Percentiles rank a stretch among this genome's conserved stretches.
These are phyloP conservation scores for Symbiodinium pilosum DNA, from an alignment of 73 alveolate genomes.

Conservation along the genomic window DNA sequence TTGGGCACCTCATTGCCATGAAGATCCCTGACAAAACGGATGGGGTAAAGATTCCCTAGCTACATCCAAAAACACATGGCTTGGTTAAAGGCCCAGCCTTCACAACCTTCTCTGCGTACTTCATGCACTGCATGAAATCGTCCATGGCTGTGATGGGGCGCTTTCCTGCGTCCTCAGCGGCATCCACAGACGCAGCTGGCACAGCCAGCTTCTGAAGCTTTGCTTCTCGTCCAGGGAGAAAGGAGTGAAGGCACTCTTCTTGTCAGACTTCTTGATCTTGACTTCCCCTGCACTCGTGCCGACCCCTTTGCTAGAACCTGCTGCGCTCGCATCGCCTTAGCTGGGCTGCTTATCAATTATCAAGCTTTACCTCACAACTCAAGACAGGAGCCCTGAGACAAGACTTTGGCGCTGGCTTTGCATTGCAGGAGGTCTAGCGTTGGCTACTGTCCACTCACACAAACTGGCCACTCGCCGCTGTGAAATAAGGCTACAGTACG, in stretches of 20 bases:
- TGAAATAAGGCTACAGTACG: too few species aligned
- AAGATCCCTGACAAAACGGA: not conserved
- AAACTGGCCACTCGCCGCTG: too few species aligned
- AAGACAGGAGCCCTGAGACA: too few species aligned
- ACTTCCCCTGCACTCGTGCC: too few species aligned
- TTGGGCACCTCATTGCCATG: conserved; percentile 6
- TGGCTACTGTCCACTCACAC: too few species aligned
- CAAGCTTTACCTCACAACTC: not conserved
- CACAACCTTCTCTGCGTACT: not conserved
- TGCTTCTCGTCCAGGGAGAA: not conserved
- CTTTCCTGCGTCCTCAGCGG: not conserved
- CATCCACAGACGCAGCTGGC: not conserved
- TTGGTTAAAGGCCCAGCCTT: not conserved
- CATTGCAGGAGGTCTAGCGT: too few species aligned
- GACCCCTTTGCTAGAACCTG: not conserved
- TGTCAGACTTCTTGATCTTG: conserved; percentile 1
- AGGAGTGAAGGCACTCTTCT: conserved; percentile 26
- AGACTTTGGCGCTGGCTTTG: too few species aligned
- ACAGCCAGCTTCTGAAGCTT: not conserved
- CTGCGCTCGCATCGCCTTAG: not conserved
- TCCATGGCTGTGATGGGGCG: conserved; percentile 23
- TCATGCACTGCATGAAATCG: conserved; percentile 38
- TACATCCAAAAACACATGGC: too few species aligned
- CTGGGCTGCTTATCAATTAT: not conserved
- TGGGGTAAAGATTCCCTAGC: not conserved